Percentiles rank a stretch among this genome's conserved stretches.
phyloP scores from a whole-genome alignment of 2,329 filamentous ascomycete species.

The Venturia carpophila region DNA sequence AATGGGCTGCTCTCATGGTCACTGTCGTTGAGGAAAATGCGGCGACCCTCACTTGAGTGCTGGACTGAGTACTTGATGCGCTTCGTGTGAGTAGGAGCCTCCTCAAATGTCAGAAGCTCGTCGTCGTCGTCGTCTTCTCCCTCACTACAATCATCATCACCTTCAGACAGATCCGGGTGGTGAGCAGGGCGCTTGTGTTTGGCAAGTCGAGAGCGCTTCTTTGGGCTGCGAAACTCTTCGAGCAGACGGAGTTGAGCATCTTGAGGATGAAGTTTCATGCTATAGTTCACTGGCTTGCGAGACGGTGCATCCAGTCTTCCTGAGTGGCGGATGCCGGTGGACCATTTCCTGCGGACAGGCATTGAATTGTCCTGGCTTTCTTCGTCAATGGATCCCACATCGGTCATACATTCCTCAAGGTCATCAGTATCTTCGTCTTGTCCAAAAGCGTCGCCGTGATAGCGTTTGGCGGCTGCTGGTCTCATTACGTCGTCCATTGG shows the following conservation, averaged over 20 bases:
- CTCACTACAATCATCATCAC: not conserved
- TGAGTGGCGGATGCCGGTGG: constrained; percentile 11
- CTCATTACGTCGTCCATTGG: constrained; percentile 14
- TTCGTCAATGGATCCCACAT: not conserved
- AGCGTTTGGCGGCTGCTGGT: constrained; percentile 3
- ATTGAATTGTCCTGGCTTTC: not conserved
- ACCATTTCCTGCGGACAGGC: not conserved
- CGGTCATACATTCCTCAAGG: not conserved
- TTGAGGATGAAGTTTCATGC: constrained; percentile 11
- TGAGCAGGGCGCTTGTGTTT: not conserved
- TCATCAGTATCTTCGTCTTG: not conserved
- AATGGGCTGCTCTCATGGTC: not conserved
- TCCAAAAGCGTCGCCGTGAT: not conserved
- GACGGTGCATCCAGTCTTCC: not conserved
- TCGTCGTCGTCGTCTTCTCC: not conserved
- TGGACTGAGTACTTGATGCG: not conserved
- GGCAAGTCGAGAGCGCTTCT: not conserved
- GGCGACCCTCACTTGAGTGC: not conserved
- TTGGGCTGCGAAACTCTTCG: not conserved
- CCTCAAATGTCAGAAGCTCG: not conserved
- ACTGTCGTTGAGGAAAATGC: not conserved
- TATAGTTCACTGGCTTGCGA: constrained; percentile 1
- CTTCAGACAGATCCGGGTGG: not conserved
- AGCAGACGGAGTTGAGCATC: constrained; percentile 4
- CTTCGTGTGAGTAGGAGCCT: not conserved